Conservation (phyloP, 1,284 basidiomycete species). For the Prillingera fragicola region DNA sequence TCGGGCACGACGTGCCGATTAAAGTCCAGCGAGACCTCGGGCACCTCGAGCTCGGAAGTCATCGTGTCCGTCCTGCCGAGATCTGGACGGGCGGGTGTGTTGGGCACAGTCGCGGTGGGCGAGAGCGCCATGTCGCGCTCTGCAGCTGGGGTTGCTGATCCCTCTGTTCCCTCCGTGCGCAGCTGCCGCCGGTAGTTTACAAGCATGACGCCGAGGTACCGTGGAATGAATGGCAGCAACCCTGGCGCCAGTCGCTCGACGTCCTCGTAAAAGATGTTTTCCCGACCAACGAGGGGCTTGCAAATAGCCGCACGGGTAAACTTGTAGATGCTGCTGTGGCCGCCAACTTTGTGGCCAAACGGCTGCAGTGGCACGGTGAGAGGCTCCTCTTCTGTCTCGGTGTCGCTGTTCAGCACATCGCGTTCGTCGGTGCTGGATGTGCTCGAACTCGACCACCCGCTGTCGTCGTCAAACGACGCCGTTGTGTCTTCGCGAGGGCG, state of each 20-base stretch:
- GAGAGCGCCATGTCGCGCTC: conserved; percentile 19
- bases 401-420: conserved; percentile 7
- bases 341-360: conserved; percentile 96
- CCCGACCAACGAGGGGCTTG: conserved; percentile 95
- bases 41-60: conserved; percentile 56
- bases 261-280: conserved; percentile 97
- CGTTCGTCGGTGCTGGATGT: conserved; percentile 4
- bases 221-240: conserved; percentile 85
- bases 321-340: conserved; percentile 95
- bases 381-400: conserved; percentile 45
- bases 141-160: conserved; percentile 46
- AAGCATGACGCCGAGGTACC: conserved; percentile 96
- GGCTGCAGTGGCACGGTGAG: conserved; percentile 93
- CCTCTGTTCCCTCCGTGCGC: conserved; percentile 20
- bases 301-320: conserved; percentile 97
- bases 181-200: conserved; percentile 75
- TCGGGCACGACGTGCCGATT: conserved; percentile 95
- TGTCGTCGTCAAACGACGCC: conserved; percentile 11
- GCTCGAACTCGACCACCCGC: conserved; percentile 9
- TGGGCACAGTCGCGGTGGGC: conserved; percentile 23
- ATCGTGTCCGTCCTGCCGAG: conserved; percentile 3
- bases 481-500: no score
- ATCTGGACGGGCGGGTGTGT: conserved; percentile 24
- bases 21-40: conserved; percentile 81
- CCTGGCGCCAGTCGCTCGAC: conserved; percentile 89